Conservation (phyloP, 169 alveolate genomes). For the Plasmodium yoelii region DNA sequence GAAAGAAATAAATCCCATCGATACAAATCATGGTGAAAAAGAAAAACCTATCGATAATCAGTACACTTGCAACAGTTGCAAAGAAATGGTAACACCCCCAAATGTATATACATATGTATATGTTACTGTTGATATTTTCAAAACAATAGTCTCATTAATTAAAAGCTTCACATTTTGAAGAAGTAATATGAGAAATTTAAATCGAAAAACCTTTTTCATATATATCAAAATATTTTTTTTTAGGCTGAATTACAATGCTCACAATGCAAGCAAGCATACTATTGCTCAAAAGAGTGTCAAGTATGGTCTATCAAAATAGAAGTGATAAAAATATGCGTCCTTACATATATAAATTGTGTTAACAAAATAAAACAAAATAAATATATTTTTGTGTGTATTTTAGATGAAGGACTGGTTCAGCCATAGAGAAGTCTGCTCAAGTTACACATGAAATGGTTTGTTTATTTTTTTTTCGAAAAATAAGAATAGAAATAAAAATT, state of each 20-base stretch:
- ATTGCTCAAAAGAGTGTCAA: slow-evolving; percentile 70
- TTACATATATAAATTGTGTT: too few species aligned
- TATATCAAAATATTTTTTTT: background rate
- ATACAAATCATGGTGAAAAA: background rate
- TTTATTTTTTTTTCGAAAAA: too few species aligned
- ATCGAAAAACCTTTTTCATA: background rate
- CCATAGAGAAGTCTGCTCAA: slow-evolving; percentile 68
- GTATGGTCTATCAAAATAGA: background rate
- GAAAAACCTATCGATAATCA: background rate
- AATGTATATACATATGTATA: background rate
- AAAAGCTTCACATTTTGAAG: too few species aligned
- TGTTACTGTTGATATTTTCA: background rate
- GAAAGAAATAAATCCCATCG: background rate
- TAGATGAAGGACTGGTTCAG: slow-evolving; percentile 73
- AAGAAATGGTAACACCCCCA: slow-evolving; percentile 27
- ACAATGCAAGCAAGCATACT: slow-evolving; percentile 58
- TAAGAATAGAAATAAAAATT: background rate
- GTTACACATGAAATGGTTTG: background rate
- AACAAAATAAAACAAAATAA: too few species aligned
- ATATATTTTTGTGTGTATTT: background rate
- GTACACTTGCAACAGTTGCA: slow-evolving; percentile 55
- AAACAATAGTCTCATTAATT: too few species aligned
- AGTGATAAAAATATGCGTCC: background rate
- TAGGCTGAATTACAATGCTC: slow-evolving; percentile 75
- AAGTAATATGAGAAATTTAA: too few species aligned